These are phyloP conservation scores for Fusarium dimerum DNA, from an alignment of 2,329 filamentous ascomycete species.

Conservation along the genomic window DNA sequence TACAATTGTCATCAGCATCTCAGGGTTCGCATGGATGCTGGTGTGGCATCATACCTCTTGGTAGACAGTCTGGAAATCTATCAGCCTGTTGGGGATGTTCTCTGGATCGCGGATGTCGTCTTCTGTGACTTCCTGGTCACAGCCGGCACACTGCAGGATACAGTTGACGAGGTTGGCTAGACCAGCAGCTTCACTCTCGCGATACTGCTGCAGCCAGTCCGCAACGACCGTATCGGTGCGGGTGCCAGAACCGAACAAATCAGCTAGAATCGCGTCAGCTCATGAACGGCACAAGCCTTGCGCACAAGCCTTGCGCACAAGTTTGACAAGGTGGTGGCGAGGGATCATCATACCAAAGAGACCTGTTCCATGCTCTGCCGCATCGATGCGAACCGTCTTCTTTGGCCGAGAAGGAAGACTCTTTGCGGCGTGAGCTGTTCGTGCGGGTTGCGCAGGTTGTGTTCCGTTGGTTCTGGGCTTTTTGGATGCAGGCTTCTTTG, in stretches of 20 bases:
- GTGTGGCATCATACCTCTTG: constrained; percentile 59
- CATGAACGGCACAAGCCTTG: constrained; percentile 1
- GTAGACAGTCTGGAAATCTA: constrained; percentile 86
- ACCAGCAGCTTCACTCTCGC: constrained; percentile 53
- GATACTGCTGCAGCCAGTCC: constrained; percentile 62
- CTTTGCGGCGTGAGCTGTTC: constrained; percentile 35
- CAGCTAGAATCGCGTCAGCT: constrained; percentile 46
- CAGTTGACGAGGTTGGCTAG: constrained; percentile 67
- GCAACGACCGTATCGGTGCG: constrained; percentile 57
- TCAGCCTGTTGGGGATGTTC: constrained; percentile 74
- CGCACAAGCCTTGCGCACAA: background rate
- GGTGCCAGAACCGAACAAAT: constrained; percentile 63
- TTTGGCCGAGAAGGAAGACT: constrained; percentile 55
- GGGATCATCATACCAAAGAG: constrained; percentile 51
- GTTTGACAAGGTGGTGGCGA: too few relatives aligned
- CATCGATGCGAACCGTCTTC: constrained; percentile 55
- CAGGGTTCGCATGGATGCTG: background rate
- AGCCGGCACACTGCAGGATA: constrained; percentile 73
- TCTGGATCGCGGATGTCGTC: constrained; percentile 90
- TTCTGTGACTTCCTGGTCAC: constrained; percentile 73
- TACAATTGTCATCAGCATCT: constrained; percentile 36
- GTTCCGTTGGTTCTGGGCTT: constrained; percentile 65
- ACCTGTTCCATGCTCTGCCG: constrained; percentile 52
- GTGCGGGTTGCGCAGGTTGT: constrained; percentile 37
- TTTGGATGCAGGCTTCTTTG: constrained; percentile 61